Evolutionary conservation across 495 filamentous ascomycete species (phyloP), one percentile per base, ranked within the genome.

Genomic region (Neurospora sp.): DNA sequence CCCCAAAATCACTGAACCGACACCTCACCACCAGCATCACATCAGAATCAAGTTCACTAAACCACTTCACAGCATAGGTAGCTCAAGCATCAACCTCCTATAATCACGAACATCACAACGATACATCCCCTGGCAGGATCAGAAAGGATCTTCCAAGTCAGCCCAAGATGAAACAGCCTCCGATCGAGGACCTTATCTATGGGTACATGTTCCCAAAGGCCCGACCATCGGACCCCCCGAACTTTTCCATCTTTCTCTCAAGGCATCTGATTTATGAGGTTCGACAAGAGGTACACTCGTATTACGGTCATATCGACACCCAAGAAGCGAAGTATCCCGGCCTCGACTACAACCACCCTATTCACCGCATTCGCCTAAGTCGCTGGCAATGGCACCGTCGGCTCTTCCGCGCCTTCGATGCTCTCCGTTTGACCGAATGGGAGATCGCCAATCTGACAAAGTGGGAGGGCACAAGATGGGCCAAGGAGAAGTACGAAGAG

Each of bases 401-500:
- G 75, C 86, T 97, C 1, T 97, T 97, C 82, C 88, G 89, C 42
- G 91, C 90, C 44, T 96, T 97, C 75, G 93, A 97, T 76, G 85
- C 84, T 48, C 86, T 97, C 22, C 85, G 88, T 44, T 82, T 97
- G n/a, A 96, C 94, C 1, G 83, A 88, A 44, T 82, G 84, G 69
- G 94, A 97, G 77, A 96, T 97, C 74, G 84, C 87, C 2, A 87
- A 84, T 14, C 83, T 97, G 73, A 97, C 94, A 74, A 91, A 91
- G 77, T 97, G 94, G 94, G 93, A 97, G 79, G 94, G 94, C n/a
- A 97, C 94, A 70, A 91, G 91, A 75, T 96, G 91, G 85, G 94
- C 94, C 39, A 91, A 93, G 73, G 89, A 95, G 78, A 88, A 91
- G 16, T 97, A 91, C 79, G 94, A 97, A 83, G 84, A 84, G 53